These are phyloP conservation scores for Salix arbutifolia DNA, from an alignment of 345 rosid genomes.

Conservation along the genomic window DNA sequence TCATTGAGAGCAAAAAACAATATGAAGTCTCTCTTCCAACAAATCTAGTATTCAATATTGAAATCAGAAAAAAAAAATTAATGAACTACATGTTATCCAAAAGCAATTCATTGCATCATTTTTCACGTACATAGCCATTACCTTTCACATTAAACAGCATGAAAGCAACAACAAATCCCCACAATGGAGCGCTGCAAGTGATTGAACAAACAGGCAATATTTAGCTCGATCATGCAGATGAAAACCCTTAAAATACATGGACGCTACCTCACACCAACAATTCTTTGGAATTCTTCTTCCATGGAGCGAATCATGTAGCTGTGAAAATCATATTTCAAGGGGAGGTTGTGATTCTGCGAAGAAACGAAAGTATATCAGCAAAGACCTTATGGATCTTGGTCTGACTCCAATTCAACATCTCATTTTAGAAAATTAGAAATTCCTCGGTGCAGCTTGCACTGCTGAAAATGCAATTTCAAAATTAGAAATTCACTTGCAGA, in stretches of 20 bases:
- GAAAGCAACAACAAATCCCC: slow-evolving; percentile 96
- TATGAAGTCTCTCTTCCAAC: too few species aligned
- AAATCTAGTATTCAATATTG: too few species aligned
- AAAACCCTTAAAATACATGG: background rate
- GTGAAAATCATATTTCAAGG: slow-evolving; percentile 72
- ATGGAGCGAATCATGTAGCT: slow-evolving; percentile 95
- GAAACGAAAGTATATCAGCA: slow-evolving; percentile 4
- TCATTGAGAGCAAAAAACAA: too few species aligned
- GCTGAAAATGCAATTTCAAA: background rate
- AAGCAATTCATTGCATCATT: background rate
- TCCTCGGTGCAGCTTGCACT: background rate
- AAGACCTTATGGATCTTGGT: background rate
- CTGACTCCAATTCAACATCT: too few species aligned
- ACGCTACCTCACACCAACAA: slow-evolving; percentile 86
- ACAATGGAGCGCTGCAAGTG: slow-evolving; percentile 71
- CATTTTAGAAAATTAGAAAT: background rate
- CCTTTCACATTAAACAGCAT: slow-evolving; percentile 95
- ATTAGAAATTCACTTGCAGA: background rate
- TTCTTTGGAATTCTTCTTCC: slow-evolving; percentile 96
- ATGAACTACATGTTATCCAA: too few species aligned
- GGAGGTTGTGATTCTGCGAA: slow-evolving; percentile 81
- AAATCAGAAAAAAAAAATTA: too few species aligned
- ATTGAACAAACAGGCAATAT: slow-evolving; percentile 10
- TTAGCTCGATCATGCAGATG: slow-evolving; percentile 13
- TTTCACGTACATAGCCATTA: slow-evolving; percentile 12